Conservation (phyloP, 1,284 basidiomycete species). For the Ceratobasidium theobromae region DNA sequence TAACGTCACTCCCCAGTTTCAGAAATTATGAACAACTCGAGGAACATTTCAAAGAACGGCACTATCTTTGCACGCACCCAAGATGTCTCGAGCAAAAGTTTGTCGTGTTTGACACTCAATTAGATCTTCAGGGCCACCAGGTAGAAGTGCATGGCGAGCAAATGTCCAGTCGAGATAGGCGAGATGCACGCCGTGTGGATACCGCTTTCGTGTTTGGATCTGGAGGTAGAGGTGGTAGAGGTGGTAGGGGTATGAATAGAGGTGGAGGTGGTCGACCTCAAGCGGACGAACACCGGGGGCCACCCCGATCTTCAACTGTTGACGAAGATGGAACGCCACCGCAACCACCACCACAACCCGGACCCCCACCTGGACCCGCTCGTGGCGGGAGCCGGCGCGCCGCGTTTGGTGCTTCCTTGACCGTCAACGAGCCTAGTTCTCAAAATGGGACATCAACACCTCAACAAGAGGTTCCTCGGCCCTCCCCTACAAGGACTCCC, state of each 20-base stretch:
- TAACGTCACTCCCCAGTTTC: conserved; percentile 58
- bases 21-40: conserved; percentile 73
- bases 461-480: neutral
- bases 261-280: conserved; percentile 38
- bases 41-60: conserved; percentile 64
- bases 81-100: conserved; percentile 87
- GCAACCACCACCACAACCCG: conserved; percentile 3
- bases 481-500: conserved; percentile 5
- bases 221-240: conserved; percentile 31
- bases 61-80: conserved; percentile 76
- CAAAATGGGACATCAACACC: neutral
- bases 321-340: neutral
- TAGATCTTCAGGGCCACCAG: conserved; percentile 93
- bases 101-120: conserved; percentile 84
- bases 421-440: neutral
- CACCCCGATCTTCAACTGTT: neutral
- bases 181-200: conserved; percentile 75
- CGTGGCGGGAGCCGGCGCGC: conserved; percentile 22
- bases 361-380: conserved; percentile 2
- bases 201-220: conserved; percentile 74
- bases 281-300: neutral
- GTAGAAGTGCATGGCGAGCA: conserved; percentile 81
- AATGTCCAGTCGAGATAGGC: conserved; percentile 76
- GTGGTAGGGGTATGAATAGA: no score
- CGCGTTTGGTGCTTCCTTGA: conserved; percentile 21